Evolutionary conservation across 2,329 filamentous ascomycete genomes (phyloP), one percentile per base, ranked within the genome.

Genomic region (Fusarium concolor): DNA sequence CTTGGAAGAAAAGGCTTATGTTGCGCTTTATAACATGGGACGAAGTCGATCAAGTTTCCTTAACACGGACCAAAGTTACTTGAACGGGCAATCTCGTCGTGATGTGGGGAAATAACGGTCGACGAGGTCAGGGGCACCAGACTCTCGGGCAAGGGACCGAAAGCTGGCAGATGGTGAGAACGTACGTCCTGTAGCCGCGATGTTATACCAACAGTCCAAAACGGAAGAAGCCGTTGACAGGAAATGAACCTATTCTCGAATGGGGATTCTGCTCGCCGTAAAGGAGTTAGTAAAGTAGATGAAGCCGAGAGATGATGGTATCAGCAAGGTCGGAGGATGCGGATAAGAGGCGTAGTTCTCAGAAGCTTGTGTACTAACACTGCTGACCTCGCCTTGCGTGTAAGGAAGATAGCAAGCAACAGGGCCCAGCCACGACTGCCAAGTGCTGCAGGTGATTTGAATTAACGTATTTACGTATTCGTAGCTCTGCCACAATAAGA

Each of bases 51-150:
- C 68, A 65, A 64, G 59, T 64, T 69, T 64, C 71, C 60, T 45
- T 56, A 57, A 63, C 66, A 67, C 70, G 71, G 71, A 57, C 63
- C 60, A 67, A 44, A 65, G 58, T 71, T 74, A 46, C 72, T 65
- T 42, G 61, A 74, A 74, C 20, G 39, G 62, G 72, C 62, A 74
- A 74, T 74, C 72, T 65, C 35, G 62, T 74, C 72, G 72, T 74
- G 35, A 62, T 39, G 71, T 73, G 70, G 71, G 51, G 41, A 37
- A 37, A 55, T 53, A 66, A 61, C 67, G 67, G 70, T 63, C 59
- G 47, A 56, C 61, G 63, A 50, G 45, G 41, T 67, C 61, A 54
- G 62, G 58, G 66, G 55, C 37, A 38, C 71, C 62, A 71, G 51
- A 56, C 62, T 55, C 47, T 71, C 54, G 65, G 66, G 62, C 57